Percentiles rank a stretch among this genome's conserved stretches.
Evolutionary conservation across 164 flowering plant species (phyloP).

Genomic region (Vitis labrusca): DNA sequence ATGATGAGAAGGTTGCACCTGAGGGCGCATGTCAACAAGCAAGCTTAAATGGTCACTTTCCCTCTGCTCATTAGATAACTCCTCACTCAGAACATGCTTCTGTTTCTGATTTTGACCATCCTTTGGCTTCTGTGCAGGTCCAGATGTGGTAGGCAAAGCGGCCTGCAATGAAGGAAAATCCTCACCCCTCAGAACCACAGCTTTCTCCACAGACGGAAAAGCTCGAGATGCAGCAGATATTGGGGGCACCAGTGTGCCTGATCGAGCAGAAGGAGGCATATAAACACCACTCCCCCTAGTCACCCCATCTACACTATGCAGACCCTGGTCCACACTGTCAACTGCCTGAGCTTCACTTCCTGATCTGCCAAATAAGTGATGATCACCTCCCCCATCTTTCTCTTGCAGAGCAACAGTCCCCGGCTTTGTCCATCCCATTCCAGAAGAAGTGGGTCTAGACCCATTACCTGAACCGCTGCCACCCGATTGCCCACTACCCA

Average conservation of each 20-base stretch:
- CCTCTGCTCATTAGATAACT: constrained; percentile 32
- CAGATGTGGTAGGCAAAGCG: constrained; percentile 49
- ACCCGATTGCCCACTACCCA: constrained; percentile 46
- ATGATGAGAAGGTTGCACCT: constrained; percentile 30
- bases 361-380: neutral
- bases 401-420: constrained; percentile 42
- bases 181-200: constrained; percentile 80
- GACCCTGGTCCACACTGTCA: constrained; percentile 19
- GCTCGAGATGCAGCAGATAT: constrained; percentile 20
- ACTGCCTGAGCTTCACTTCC: neutral
- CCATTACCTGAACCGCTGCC: constrained; percentile 59
- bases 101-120: constrained; percentile 52
- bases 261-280: constrained; percentile 70
- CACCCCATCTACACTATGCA: constrained; percentile 25
- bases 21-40: constrained; percentile 42
- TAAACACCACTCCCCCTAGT: constrained; percentile 37
- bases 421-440: constrained; percentile 89
- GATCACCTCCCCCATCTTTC: constrained; percentile 41
- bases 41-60: constrained; percentile 25
- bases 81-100: constrained; percentile 44
- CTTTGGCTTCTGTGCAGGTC: constrained; percentile 53
- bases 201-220: constrained; percentile 41
- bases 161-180: constrained; percentile 90
- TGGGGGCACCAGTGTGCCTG: constrained; percentile 18
- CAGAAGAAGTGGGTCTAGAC: constrained; percentile 62